These are phyloP conservation scores for Aureobasidium sp. DNA, from an alignment of 2,329 filamentous ascomycete species.

Conservation along the genomic window DNA sequence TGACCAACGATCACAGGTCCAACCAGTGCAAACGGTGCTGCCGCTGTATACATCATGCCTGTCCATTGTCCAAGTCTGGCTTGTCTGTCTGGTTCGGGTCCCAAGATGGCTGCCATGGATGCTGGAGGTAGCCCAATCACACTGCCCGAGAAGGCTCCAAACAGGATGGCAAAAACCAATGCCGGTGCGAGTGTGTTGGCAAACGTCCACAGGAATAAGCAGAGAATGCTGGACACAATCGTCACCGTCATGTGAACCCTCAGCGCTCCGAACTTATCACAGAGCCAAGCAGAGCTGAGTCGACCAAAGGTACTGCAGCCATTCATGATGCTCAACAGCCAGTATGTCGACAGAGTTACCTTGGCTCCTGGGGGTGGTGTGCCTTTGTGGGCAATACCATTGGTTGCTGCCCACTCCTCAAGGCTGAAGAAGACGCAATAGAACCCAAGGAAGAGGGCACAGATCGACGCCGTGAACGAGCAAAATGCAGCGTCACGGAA, in stretches of 20 bases:
- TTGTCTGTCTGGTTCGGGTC: slow-evolving; percentile 21
- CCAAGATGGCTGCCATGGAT: slow-evolving; percentile 39
- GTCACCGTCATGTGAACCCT: slow-evolving; percentile 38
- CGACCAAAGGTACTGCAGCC: slow-evolving; percentile 39
- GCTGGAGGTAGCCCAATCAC: slow-evolving; percentile 44
- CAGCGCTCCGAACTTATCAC: slow-evolving; percentile 37
- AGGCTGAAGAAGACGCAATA: slow-evolving; percentile 46
- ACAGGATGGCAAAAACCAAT: slow-evolving; percentile 40
- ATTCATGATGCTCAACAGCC: slow-evolving; percentile 43
- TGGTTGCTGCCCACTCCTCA: slow-evolving; percentile 41
- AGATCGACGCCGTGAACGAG: slow-evolving; percentile 37
- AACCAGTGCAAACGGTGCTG: slow-evolving; percentile 36
- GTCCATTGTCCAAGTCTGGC: slow-evolving; percentile 42
- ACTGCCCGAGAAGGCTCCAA: slow-evolving; percentile 40
- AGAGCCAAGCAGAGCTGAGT: slow-evolving; percentile 35
- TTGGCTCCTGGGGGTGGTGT: slow-evolving; percentile 14
- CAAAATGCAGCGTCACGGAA: slow-evolving; percentile 35
- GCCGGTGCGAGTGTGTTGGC: slow-evolving; percentile 30
- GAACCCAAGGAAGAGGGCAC: slow-evolving; percentile 43
- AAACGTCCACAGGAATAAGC: slow-evolving; percentile 36
- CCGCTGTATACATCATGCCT: slow-evolving; percentile 44
- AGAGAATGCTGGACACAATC: slow-evolving; percentile 33
- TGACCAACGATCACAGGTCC: slow-evolving; percentile 41
- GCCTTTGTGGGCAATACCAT: slow-evolving; percentile 33
- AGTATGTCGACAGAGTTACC: slow-evolving; percentile 35